A percentile compares a stretch with the other conserved stretches of the same genome.
phyloP scores from a whole-genome alignment of 2,329 filamentous ascomycete species.

The Monosporascus sp. region DNA sequence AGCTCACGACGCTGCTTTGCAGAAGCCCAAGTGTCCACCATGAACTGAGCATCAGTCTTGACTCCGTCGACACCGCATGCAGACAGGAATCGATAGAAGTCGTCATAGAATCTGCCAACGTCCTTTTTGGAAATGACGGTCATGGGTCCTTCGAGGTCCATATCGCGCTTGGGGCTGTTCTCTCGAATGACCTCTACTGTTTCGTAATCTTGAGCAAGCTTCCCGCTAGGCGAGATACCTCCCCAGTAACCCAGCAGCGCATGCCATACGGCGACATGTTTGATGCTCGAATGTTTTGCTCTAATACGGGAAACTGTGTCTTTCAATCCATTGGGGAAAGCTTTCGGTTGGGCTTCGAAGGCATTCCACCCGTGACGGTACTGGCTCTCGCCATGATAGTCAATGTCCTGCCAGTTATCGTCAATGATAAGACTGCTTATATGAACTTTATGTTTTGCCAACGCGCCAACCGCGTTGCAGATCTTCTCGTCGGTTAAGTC shows the following conservation, averaged over 20 bases:
- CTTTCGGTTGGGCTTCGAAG: slow-evolving; percentile 77
- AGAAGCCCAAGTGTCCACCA: slow-evolving; percentile 69
- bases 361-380: slow-evolving; percentile 65
- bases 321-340: slow-evolving; percentile 77
- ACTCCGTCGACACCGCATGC: slow-evolving; percentile 75
- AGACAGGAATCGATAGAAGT: slow-evolving; percentile 82
- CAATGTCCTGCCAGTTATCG: slow-evolving; percentile 89
- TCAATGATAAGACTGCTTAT: slow-evolving; percentile 89
- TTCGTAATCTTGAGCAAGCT: slow-evolving; percentile 73
- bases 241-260: slow-evolving; percentile 87
- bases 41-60: slow-evolving; percentile 91
- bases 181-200: slow-evolving; percentile 56
- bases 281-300: slow-evolving; percentile 62
- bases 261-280: slow-evolving; percentile 92
- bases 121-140: slow-evolving; percentile 71
- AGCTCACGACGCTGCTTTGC: slow-evolving; percentile 67
- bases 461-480: slow-evolving; percentile 63
- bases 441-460: slow-evolving; percentile 68
- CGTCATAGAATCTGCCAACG: slow-evolving; percentile 71
- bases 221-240: slow-evolving; percentile 69
- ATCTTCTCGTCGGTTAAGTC: slow-evolving; percentile 77
- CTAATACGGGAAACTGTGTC: slow-evolving; percentile 65
- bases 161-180: slow-evolving; percentile 39
- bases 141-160: slow-evolving; percentile 59
- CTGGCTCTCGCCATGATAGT: slow-evolving; percentile 43